A percentile compares a stretch with the other conserved stretches of the same genome.
Evolutionary conservation across 768 basidiomycete species (phyloP).

Genomic region (Mycena galericulata): DNA sequence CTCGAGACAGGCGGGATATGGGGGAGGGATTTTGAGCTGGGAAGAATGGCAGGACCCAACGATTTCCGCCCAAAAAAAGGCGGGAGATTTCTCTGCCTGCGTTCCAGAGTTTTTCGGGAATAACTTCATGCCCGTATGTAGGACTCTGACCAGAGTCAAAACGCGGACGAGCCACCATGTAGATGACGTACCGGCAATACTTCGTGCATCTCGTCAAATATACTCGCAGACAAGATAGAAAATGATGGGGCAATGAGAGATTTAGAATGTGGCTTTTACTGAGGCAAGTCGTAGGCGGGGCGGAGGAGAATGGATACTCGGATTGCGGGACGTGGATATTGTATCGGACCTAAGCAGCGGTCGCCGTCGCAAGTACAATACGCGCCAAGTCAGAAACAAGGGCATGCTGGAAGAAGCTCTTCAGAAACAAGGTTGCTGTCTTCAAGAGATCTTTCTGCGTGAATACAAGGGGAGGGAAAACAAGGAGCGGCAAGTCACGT

Average conservation of each 20-base stretch:
- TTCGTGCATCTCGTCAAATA: not conserved
- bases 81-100: conserved; percentile 23
- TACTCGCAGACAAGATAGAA: no score
- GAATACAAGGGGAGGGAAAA: conserved; percentile 22
- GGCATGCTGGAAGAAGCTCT: not conserved
- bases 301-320: not conserved
- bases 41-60: conserved; percentile 14
- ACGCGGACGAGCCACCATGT: not conserved
- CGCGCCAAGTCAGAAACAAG: not conserved
- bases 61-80: not conserved
- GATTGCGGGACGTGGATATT: no score
- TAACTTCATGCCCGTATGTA: not conserved
- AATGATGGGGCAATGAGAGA: no score
- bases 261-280: no score
- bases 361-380: conserved; percentile 7
- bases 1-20: conserved; percentile 7
- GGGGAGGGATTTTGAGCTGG: conserved; percentile 1
- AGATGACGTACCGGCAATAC: conserved; percentile 2
- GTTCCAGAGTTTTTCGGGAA: conserved; percentile 16
- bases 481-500: no score
- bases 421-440: conserved; percentile 13
- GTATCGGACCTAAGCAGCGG: not conserved
- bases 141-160: not conserved
- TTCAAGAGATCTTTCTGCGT: not conserved
- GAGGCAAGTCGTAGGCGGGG: no score